phyloP scores from a whole-genome alignment of 2,329 filamentous ascomycete genomes.

The Diaporthe ilicicola region DNA sequence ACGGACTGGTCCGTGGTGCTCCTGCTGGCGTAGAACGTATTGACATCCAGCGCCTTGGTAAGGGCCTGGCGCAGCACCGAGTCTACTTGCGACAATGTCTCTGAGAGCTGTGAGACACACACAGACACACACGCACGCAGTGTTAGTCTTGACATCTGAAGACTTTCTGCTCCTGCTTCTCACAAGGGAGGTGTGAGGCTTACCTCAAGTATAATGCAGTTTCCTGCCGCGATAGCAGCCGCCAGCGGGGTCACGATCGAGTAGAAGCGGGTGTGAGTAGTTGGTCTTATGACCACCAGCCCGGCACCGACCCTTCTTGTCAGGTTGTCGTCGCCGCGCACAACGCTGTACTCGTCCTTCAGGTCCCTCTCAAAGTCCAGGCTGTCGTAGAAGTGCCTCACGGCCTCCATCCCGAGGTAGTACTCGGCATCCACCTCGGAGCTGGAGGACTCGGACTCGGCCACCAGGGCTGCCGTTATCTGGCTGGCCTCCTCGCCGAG shows the following conservation, averaged over 20 bases:
- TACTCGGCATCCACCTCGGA: slow-evolving; percentile 46
- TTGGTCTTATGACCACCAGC: slow-evolving; percentile 44
- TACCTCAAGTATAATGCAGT: slow-evolving; percentile 46
- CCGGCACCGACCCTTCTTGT: slow-evolving; percentile 38
- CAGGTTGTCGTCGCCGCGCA: slow-evolving; percentile 37
- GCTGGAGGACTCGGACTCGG: slow-evolving; percentile 41
- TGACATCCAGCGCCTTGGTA: slow-evolving; percentile 37
- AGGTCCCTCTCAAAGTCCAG: slow-evolving; percentile 41
- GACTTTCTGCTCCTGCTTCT: background rate
- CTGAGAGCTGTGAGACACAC: slow-evolving; percentile 35
- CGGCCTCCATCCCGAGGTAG: slow-evolving; percentile 41
- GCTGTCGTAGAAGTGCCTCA: slow-evolving; percentile 41
- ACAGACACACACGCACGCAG: too few species aligned
- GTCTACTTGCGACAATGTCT: slow-evolving; percentile 37
- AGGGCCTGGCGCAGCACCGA: slow-evolving; percentile 37
- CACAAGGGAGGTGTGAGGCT: background rate
- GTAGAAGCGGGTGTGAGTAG: slow-evolving; percentile 43
- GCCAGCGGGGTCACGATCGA: slow-evolving; percentile 43
- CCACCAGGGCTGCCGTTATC: slow-evolving; percentile 43
- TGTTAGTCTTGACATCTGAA: background rate
- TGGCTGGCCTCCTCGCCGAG: slow-evolving; percentile 41
- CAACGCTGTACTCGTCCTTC: slow-evolving; percentile 43
- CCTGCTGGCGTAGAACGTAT: slow-evolving; percentile 38
- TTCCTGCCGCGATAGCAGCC: slow-evolving; percentile 47
- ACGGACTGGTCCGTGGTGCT: slow-evolving; percentile 33